phyloP scores from a whole-genome alignment of 1,284 basidiomycete genomes.

The Ceratorhiza oryzae-sativae region DNA sequence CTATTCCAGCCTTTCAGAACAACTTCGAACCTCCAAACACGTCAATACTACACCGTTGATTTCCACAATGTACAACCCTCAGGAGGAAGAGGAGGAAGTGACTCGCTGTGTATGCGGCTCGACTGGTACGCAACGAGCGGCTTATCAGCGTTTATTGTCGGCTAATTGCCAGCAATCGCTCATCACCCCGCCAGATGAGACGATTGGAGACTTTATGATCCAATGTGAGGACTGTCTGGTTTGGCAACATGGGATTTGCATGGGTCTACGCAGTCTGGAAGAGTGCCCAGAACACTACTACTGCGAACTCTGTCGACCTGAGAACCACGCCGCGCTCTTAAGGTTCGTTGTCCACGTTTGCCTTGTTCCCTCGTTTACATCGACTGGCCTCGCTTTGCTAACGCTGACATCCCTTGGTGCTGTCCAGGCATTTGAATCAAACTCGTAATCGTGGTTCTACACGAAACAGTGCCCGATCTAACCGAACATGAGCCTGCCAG shows the following conservation, averaged over 20 bases:
- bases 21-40: constrained; percentile 9
- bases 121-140: constrained; percentile 61
- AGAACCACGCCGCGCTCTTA: constrained; percentile 75
- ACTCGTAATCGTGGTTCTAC: neutral
- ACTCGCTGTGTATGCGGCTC: constrained; percentile 95
- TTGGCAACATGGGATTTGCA: constrained; percentile 98
- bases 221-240: constrained; percentile 97
- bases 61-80: constrained; percentile 59
- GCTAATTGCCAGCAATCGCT: constrained; percentile 42
- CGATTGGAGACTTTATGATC: constrained; percentile 88
- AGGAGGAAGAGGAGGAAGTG: constrained; percentile 76
- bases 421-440: constrained; percentile 7
- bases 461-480: neutral
- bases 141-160: constrained; percentile 21
- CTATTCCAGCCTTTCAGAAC: neutral
- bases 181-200: constrained; percentile 66
- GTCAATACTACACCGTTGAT: neutral
- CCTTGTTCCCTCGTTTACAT: neutral
- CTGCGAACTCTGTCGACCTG: constrained; percentile 93
- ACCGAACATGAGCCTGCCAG: neutral
- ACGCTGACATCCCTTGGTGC: constrained; percentile 4
- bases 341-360: constrained; percentile 18
- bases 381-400: neutral
- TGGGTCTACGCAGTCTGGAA: constrained; percentile 89
- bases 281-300: constrained; percentile 85